Conservation (phyloP, 2,329 filamentous ascomycete species). For the Microsporum canis region DNA sequence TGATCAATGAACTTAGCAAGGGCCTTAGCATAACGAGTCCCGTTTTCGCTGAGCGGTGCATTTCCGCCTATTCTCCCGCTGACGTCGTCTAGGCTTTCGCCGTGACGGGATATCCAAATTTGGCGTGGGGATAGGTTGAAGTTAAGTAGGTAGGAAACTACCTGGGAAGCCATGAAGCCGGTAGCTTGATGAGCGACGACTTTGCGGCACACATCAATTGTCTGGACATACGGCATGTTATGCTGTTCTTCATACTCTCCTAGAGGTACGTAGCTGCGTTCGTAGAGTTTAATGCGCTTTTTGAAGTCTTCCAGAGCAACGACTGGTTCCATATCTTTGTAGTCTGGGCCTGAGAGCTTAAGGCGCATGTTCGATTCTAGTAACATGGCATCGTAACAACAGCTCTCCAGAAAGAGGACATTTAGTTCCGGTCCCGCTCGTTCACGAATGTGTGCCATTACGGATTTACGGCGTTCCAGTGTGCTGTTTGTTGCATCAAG, state of each 20-base stretch:
- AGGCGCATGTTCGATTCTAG: slow-evolving; percentile 94
- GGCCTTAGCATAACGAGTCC: slow-evolving; percentile 64
- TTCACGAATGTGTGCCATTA: slow-evolving; percentile 71
- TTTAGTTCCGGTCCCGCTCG: slow-evolving; percentile 76
- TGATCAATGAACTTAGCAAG: slow-evolving; percentile 74
- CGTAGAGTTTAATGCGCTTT: slow-evolving; percentile 80
- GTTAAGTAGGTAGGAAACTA: slow-evolving; percentile 88
- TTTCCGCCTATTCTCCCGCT: slow-evolving; percentile 84
- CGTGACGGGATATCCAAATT: slow-evolving; percentile 96
- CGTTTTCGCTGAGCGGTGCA: slow-evolving; percentile 69
- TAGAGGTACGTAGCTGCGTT: slow-evolving; percentile 84
- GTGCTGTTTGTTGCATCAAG: slow-evolving; percentile 97
- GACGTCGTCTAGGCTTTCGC: slow-evolving; percentile 79
- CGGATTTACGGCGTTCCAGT: slow-evolving; percentile 65
- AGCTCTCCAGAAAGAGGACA: slow-evolving; percentile 89
- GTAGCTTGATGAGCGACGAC: slow-evolving; percentile 80
- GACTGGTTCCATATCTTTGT: slow-evolving; percentile 81
- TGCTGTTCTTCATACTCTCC: slow-evolving; percentile 84
- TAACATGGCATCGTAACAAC: slow-evolving; percentile 73
- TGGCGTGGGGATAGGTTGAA: slow-evolving; percentile 93
- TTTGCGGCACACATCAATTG: slow-evolving; percentile 95
- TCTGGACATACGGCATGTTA: slow-evolving; percentile 89
- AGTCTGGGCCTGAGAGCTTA: slow-evolving; percentile 91
- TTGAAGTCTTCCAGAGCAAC: slow-evolving; percentile 84
- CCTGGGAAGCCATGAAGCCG: slow-evolving; percentile 83